phyloP scores from a whole-genome alignment of 306 rosid genomes.

The Fragaria nilgerrensis region DNA sequence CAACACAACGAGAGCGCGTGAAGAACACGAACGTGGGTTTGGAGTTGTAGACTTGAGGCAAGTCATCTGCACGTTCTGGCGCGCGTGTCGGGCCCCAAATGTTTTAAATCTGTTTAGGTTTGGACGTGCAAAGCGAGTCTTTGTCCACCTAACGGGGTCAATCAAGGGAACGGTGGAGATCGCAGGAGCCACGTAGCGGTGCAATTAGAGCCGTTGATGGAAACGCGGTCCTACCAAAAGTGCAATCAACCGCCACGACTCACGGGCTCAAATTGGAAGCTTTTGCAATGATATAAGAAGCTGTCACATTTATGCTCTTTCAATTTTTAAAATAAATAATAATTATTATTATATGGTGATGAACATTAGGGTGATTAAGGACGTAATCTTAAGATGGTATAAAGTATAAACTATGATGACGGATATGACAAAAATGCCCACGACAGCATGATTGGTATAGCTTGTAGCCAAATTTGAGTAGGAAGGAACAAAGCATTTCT shows the following conservation, averaged over 20 bases:
- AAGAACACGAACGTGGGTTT: background rate
- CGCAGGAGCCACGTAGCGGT: constrained; percentile 1
- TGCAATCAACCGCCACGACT: constrained; percentile 13
- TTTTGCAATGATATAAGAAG: background rate
- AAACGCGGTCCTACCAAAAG: background rate
- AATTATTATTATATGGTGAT: background rate
- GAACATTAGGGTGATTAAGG: background rate
- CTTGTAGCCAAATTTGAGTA: background rate
- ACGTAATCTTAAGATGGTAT: background rate
- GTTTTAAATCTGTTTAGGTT: background rate
- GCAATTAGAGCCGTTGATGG: constrained; percentile 16
- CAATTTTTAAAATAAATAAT: background rate
- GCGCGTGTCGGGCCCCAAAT: background rate
- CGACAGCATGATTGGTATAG: background rate
- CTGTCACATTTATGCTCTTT: background rate
- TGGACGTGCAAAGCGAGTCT: constrained; percentile 5
- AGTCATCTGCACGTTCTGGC: constrained; percentile 7
- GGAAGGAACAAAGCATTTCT: background rate
- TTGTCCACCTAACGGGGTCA: background rate
- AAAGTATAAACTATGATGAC: background rate
- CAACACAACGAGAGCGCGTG: background rate
- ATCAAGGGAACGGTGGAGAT: background rate
- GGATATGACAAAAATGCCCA: background rate
- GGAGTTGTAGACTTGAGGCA: background rate
- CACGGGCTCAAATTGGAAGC: constrained; percentile 2